These are phyloP conservation scores for Stemphylium lycopersici DNA, from an alignment of 2,329 filamentous ascomycete genomes.

Conservation along the genomic window DNA sequence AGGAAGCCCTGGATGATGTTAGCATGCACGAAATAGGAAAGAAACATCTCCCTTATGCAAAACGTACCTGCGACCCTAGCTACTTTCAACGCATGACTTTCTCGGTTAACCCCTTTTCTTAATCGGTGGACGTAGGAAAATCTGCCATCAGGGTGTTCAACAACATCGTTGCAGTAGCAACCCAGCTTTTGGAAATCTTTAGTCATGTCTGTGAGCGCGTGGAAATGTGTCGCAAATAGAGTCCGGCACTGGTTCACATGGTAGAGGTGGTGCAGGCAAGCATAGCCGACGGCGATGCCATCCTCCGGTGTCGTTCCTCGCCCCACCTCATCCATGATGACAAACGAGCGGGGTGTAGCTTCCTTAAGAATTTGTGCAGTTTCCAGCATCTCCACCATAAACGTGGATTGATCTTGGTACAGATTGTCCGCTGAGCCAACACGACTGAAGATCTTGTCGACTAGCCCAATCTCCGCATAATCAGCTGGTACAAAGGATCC, in stretches of 20 bases:
- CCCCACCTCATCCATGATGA: constrained; percentile 97
- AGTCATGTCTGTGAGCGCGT: constrained; percentile 80
- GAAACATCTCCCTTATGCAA: background rate
- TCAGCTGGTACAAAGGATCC: constrained; percentile 91
- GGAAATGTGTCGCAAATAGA: constrained; percentile 96
- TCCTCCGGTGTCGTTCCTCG: constrained; percentile 93
- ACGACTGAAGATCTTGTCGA: constrained; percentile 95
- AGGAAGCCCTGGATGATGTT: constrained; percentile 63
- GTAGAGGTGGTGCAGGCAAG: constrained; percentile 83
- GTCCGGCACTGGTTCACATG: constrained; percentile 77
- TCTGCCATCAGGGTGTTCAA: constrained; percentile 66
- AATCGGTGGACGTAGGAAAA: constrained; percentile 90
- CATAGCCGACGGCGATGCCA: constrained; percentile 87
- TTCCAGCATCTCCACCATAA: constrained; percentile 99
- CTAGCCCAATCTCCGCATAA: constrained; percentile 83
- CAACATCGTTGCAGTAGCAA: constrained; percentile 87
- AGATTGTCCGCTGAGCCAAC: constrained; percentile 89
- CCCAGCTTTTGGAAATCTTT: constrained; percentile 64
- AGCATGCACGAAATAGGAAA: constrained; percentile 4
- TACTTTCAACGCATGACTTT: constrained; percentile 95
- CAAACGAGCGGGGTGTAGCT: constrained; percentile 83
- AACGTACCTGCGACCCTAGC: constrained; percentile 73
- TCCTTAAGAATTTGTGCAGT: constrained; percentile 87
- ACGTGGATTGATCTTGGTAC: constrained; percentile 94
- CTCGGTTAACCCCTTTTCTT: constrained; percentile 78